Evolutionary conservation across 768 basidiomycete genomes (phyloP).

Genomic region (Hygrophorus pudorinus): DNA sequence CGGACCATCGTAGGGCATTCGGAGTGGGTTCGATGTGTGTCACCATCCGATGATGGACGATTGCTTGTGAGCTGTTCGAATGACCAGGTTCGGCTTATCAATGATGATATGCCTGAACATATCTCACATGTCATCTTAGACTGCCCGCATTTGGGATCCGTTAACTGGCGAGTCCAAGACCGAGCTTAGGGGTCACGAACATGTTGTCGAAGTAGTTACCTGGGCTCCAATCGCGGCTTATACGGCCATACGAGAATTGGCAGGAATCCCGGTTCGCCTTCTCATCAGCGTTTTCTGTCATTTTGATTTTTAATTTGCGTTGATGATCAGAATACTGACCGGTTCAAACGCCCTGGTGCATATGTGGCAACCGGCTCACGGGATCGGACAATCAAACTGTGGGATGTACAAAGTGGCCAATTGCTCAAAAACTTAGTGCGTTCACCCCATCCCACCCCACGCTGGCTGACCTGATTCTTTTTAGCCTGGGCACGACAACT

Average conservation of each 20-base stretch:
- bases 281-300: constrained; percentile 6
- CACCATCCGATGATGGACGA: constrained; percentile 63
- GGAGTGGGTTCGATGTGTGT: constrained; percentile 74
- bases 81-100: constrained; percentile 56
- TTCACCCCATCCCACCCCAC: constrained; percentile 3
- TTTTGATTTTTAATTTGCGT: neutral
- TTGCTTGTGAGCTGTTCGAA: constrained; percentile 75
- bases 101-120: constrained; percentile 6
- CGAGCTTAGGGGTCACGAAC: constrained; percentile 81
- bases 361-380: constrained; percentile 78
- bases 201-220: constrained; percentile 72
- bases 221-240: constrained; percentile 77
- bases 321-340: constrained; percentile 39
- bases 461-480: constrained; percentile 1
- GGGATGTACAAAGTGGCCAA: constrained; percentile 81
- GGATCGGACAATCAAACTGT: constrained; percentile 87
- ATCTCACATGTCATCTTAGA: constrained; percentile 34
- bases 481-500: constrained; percentile 78
- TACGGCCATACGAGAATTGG: constrained; percentile 66
- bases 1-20: constrained; percentile 56
- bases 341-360: constrained; percentile 36
- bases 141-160: constrained; percentile 68
- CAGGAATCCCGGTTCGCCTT: constrained; percentile 52
- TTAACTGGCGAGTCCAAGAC: constrained; percentile 66
- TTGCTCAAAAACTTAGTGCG: constrained; percentile 66